Conservation (phyloP, 495 filamentous ascomycete species). For the Neurospora sp. region DNA sequence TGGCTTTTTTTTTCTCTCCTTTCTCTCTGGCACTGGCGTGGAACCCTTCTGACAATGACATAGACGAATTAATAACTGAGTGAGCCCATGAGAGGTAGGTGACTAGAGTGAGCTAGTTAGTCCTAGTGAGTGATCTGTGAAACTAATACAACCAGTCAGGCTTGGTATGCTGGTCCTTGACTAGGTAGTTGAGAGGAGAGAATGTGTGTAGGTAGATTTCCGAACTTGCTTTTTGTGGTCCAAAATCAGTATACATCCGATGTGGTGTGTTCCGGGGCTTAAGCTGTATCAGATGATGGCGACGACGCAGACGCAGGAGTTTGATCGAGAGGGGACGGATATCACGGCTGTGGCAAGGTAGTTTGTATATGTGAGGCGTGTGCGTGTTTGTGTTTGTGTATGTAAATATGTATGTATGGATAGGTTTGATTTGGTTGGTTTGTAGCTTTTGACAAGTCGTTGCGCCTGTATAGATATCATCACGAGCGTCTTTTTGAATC, state of each 20-base stretch:
- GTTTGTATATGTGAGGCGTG: slow-evolving; percentile 56
- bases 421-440: neutral
- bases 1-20: neutral
- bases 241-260: neutral
- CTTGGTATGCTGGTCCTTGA: neutral
- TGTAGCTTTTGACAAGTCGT: neutral
- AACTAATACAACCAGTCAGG: neutral
- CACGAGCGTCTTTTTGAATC: neutral
- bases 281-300: slow-evolving; percentile 85
- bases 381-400: neutral
- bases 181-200: neutral
- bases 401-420: neutral
- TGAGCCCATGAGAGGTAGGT: neutral
- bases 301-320: slow-evolving; percentile 85
- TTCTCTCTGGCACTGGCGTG: neutral
- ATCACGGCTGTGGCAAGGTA: slow-evolving; percentile 71
- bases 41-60: neutral
- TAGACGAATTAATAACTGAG: neutral
- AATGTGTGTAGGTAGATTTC: neutral
- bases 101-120: neutral
- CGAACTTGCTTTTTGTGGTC: neutral
- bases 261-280: slow-evolving; percentile 38
- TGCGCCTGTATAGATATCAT: neutral
- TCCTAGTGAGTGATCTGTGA: neutral
- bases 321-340: slow-evolving; percentile 93